Conservation (phyloP, 352 stramenopile species). For the Phytophthora capsici region DNA sequence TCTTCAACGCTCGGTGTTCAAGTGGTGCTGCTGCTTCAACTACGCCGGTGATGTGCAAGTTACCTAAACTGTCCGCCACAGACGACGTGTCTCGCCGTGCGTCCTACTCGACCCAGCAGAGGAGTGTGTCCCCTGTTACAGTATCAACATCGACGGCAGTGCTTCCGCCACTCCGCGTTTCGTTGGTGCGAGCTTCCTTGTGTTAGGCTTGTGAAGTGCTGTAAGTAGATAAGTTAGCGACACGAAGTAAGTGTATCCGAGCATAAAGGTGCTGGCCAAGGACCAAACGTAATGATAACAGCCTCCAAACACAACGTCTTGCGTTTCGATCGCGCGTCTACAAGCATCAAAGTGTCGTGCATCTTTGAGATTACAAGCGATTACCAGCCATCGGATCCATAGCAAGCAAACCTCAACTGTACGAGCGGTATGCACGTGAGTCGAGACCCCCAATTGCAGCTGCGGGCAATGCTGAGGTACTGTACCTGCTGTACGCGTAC, state of each 20-base stretch:
- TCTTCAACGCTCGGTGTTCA: constrained; percentile 25
- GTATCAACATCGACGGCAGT: constrained; percentile 40
- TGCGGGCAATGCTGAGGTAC: not conserved
- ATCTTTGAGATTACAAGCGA: constrained; percentile 1
- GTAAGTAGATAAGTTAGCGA: constrained; percentile 38
- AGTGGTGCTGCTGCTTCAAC: constrained; percentile 10
- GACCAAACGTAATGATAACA: constrained; percentile 26
- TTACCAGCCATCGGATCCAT: constrained; percentile 4
- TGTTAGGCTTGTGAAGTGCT: constrained; percentile 34
- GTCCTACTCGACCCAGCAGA: constrained; percentile 27
- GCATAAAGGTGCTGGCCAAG: constrained; percentile 6
- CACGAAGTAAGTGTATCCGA: constrained; percentile 33
- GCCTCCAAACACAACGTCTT: constrained; percentile 10
- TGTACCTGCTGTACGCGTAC: too few species aligned
- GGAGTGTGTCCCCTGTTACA: constrained; percentile 37
- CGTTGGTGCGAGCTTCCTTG: constrained; percentile 48
- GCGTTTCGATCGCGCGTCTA: constrained; percentile 25
- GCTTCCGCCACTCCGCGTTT: constrained; percentile 51
- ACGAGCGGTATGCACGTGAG: constrained; percentile 1
- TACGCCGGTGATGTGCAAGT: constrained; percentile 36
- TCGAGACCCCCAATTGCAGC: not conserved
- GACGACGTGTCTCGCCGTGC: constrained; percentile 31
- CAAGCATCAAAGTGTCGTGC: not conserved
- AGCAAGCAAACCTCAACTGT: constrained; percentile 12
- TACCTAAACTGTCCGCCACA: constrained; percentile 37